phyloP scores from a whole-genome alignment of 495 filamentous ascomycete species.

The Rostrohypoxylon terebratum region DNA sequence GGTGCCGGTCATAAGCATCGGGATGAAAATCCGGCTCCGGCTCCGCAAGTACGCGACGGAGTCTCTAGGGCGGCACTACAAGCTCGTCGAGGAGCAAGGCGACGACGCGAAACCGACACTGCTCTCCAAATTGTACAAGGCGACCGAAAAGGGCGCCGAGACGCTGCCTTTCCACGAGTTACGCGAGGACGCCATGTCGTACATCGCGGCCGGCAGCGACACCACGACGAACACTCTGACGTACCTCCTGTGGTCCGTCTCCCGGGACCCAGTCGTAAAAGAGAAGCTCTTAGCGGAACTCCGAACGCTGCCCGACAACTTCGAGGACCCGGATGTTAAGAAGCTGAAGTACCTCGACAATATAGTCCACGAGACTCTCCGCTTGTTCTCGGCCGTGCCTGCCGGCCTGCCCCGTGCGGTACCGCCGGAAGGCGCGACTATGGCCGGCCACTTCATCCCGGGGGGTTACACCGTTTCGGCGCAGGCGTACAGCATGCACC shows the following conservation, averaged over 20 bases:
- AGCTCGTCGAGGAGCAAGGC: constrained; percentile 54
- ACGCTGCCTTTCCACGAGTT: constrained; percentile 45
- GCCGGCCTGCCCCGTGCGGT: constrained; percentile 50
- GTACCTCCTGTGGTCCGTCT: constrained; percentile 55
- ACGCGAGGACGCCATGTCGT: constrained; percentile 43
- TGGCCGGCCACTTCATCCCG: constrained; percentile 39
- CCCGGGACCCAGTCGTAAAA: constrained; percentile 47
- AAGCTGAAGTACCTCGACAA: constrained; percentile 62
- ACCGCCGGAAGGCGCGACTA: constrained; percentile 37
- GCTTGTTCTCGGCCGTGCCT: constrained; percentile 65
- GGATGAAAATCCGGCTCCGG: neutral
- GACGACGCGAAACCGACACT: constrained; percentile 57
- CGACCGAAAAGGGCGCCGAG: constrained; percentile 40
- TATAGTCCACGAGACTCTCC: constrained; percentile 68
- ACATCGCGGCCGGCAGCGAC: constrained; percentile 63
- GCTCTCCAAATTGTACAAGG: constrained; percentile 55
- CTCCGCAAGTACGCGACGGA: constrained; percentile 53
- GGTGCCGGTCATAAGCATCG: constrained; percentile 28
- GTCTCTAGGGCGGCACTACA: constrained; percentile 58
- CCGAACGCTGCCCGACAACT: constrained; percentile 49
- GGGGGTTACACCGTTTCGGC: constrained; percentile 50
- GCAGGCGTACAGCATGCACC: constrained; percentile 58
- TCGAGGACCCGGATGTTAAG: constrained; percentile 53
- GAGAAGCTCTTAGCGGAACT: constrained; percentile 57
- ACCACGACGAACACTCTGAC: constrained; percentile 63